phyloP scores from a whole-genome alignment of 2,329 filamentous ascomycete species.

The Exophiala alcalophila region DNA sequence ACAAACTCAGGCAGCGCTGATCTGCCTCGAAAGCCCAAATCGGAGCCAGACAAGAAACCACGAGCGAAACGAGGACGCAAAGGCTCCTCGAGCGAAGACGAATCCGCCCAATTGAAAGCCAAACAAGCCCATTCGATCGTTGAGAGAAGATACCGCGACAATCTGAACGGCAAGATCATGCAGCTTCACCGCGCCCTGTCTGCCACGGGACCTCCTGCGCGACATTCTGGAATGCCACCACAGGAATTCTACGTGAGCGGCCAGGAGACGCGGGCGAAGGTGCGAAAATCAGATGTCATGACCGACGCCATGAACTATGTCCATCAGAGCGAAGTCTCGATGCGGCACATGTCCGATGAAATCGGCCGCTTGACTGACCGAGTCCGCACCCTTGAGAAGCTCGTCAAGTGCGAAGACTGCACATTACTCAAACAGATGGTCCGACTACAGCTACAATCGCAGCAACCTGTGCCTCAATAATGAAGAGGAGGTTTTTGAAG shows the following conservation, averaged over 20 bases:
- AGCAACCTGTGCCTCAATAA: background rate
- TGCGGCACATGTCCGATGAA: slow-evolving; percentile 28
- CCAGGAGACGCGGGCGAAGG: slow-evolving; percentile 21
- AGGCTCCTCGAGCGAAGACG: slow-evolving; percentile 17
- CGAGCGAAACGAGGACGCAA: slow-evolving; percentile 21
- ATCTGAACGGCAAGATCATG: slow-evolving; percentile 31
- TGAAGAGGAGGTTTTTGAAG: background rate
- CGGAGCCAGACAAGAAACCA: slow-evolving; percentile 15
- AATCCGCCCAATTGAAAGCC: slow-evolving; percentile 19
- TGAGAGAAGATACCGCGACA: slow-evolving; percentile 29
- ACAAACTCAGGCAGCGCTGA: slow-evolving; percentile 2
- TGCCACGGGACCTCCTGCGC: slow-evolving; percentile 13
- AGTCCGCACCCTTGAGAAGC: slow-evolving; percentile 23
- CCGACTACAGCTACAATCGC: slow-evolving; percentile 16
- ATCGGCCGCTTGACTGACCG: slow-evolving; percentile 25
- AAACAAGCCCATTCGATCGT: slow-evolving; percentile 30
- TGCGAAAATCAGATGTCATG: slow-evolving; percentile 29
- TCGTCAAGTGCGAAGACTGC: slow-evolving; percentile 26
- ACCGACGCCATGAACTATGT: slow-evolving; percentile 29
- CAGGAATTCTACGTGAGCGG: slow-evolving; percentile 7
- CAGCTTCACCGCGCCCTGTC: slow-evolving; percentile 27
- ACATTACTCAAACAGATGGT: slow-evolving; percentile 24
- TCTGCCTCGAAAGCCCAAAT: too few species aligned
- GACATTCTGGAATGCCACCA: slow-evolving; percentile 9
- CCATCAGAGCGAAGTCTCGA: slow-evolving; percentile 25